Evolutionary conservation across 2,329 filamentous ascomycete species (phyloP), one percentile per base, ranked within the genome.

Genomic region (Xenosphaeropsis pyriputrescens): DNA sequence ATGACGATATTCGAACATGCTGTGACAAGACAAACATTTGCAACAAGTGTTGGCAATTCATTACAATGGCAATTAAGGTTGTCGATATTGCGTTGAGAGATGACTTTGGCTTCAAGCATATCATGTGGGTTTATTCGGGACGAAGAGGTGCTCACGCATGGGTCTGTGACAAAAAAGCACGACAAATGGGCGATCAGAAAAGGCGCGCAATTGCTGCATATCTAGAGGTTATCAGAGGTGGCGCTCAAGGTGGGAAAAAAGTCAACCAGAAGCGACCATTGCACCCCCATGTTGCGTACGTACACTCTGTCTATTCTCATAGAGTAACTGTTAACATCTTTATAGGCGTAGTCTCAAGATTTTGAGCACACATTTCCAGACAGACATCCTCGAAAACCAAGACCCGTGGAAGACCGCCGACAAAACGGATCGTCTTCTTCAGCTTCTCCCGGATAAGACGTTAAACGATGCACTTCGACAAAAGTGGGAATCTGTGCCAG

Each of bases 61-160:
- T 94, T 50, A 94, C 85, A 17, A 96, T 98, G 86, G 84, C 91
- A 6, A 89, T 98, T 56, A 91, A 93, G 55, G 85, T 95, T 13
- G 69, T 96, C 11, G 89, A 96, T 56, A 69, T 74, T 11, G 86
- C 88, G 1, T 60, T 98, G 48, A 72, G 86, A 37, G 85, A 96
- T 15, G 91, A 98, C 58, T 95, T 98, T 62, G 91, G 88, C 34
- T 98, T 95, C 61, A 78, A 83, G 54, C 89, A 98, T 59, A 89
- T 98, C 52, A 70, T 98, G 58, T 98, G 91, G 91, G 88, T 98
- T 6, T 98, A 98, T 60, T 98, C 91, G 0, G 91, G 91, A 48
- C 81, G 91, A 59, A 76, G 91, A 70, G 91, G 91, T 63, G 88
- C 84, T 19, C 91, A 98, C 75, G 91, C 91, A 5, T 98, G 91